These are phyloP conservation scores for Plasmodium vivax DNA, from an alignment of 169 alveolate species.

Conservation along the genomic window DNA sequence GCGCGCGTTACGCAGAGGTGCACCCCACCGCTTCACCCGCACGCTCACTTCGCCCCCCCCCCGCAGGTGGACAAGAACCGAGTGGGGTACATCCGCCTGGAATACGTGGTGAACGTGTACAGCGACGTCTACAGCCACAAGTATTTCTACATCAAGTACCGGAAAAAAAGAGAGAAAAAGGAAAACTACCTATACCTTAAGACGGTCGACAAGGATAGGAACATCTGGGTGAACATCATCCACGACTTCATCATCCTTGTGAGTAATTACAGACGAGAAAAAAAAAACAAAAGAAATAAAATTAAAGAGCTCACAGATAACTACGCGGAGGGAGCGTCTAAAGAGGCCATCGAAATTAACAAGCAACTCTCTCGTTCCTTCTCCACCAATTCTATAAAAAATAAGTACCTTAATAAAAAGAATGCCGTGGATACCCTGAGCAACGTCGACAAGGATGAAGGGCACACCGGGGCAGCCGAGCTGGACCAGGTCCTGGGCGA, in stretches of 20 bases:
- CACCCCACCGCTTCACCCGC: not conserved
- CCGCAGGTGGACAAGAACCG: slow-evolving; percentile 45
- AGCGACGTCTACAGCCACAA: slow-evolving; percentile 61
- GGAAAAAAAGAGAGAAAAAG: slow-evolving; percentile 49
- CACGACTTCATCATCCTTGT: slow-evolving; percentile 57
- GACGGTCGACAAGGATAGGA: slow-evolving; percentile 50
- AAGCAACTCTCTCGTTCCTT: slow-evolving; percentile 35
- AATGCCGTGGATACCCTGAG: slow-evolving; percentile 25
- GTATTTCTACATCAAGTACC: slow-evolving; percentile 48
- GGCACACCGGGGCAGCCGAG: not conserved
- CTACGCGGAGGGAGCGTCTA: slow-evolving; percentile 7
- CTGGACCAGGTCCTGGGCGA: slow-evolving; percentile 1
- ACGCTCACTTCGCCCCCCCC: not conserved
- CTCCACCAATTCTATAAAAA: slow-evolving; percentile 61
- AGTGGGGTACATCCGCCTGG: slow-evolving; percentile 54
- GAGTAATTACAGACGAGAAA: slow-evolving; percentile 47
- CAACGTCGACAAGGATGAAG: slow-evolving; percentile 31
- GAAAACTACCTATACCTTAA: slow-evolving; percentile 53
- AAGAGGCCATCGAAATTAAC: slow-evolving; percentile 38
- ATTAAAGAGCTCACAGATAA: slow-evolving; percentile 20
- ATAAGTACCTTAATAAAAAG: slow-evolving; percentile 44
- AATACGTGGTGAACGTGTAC: slow-evolving; percentile 31
- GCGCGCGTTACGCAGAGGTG: not conserved
- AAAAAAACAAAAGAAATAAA: slow-evolving; percentile 39
- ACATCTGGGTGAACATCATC: slow-evolving; percentile 55